phyloP scores from a whole-genome alignment of 2,329 filamentous ascomycete species.

The Microdochium trichocladiopsis region DNA sequence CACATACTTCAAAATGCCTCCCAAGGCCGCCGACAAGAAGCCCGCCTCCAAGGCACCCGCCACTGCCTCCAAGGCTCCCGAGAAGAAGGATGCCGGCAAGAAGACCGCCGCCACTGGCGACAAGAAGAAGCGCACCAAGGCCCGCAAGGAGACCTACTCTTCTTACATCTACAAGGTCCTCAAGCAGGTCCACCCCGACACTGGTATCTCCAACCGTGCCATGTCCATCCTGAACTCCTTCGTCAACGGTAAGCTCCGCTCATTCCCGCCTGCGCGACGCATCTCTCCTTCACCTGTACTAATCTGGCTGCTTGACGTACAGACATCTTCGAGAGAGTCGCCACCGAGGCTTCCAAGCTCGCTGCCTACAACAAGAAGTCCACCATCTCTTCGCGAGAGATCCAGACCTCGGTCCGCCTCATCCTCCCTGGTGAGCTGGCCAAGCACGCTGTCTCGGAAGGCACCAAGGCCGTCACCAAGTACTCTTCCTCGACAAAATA shows the following conservation, averaged over 20 bases:
- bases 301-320: constrained; percentile 5
- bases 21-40: constrained; percentile 98
- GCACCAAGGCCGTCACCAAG: constrained; percentile 99
- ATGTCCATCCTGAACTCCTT: constrained; percentile 99
- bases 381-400: constrained; percentile 98
- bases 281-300: constrained; percentile 8
- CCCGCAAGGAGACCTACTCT: constrained; percentile 99
- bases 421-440: constrained; percentile 98
- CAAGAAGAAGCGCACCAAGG: constrained; percentile 99
- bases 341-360: constrained; percentile 97
- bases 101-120: constrained; percentile 95
- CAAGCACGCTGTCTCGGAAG: constrained; percentile 99
- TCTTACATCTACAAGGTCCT: constrained; percentile 99
- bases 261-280: background rate
- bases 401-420: constrained; percentile 96
- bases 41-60: constrained; percentile 94
- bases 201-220: constrained; percentile 99
- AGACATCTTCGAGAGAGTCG: constrained; percentile 99
- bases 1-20: constrained; percentile 66
- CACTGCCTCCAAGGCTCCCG: constrained; percentile 60
- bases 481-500: constrained; percentile 99
- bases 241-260: constrained; percentile 72
- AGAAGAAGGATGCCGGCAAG: constrained; percentile 99
- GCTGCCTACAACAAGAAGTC: constrained; percentile 99
- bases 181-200: constrained; percentile 99